Percentiles rank a stretch among this genome's conserved stretches.
phyloP scores from a whole-genome alignment of 805 yeast species.

The Metschnikowia noctiluminum region DNA sequence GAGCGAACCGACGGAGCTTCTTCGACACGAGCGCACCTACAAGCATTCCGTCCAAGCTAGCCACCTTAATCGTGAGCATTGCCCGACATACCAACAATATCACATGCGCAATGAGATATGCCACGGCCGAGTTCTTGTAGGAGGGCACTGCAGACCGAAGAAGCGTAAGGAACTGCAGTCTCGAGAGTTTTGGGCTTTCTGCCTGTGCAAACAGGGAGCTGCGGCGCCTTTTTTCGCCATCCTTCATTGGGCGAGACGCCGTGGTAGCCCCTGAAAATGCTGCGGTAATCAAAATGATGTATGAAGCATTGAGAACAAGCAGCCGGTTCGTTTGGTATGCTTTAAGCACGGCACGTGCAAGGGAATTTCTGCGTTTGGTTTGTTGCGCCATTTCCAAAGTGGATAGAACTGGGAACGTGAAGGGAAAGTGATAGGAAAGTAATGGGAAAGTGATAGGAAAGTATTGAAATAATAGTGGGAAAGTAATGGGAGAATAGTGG shows the following conservation, averaged over 20 bases:
- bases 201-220: constrained; percentile 9
- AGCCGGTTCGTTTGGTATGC: constrained; percentile 41
- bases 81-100: constrained; percentile 64
- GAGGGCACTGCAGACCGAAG: constrained; percentile 36
- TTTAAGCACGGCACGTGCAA: constrained; percentile 28
- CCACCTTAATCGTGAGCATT: constrained; percentile 72
- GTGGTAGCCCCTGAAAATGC: constrained; percentile 43
- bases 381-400: constrained; percentile 3
- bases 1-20: constrained; percentile 59
- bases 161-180: constrained; percentile 29
- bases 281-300: constrained; percentile 39
- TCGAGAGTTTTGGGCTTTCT: constrained; percentile 26
- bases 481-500: too few species aligned
- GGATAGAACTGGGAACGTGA: too few species aligned
- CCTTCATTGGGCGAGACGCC: constrained; percentile 15
- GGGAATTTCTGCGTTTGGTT: constrained; percentile 9
- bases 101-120: constrained; percentile 50
- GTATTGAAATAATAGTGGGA: too few species aligned
- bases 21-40: constrained; percentile 80
- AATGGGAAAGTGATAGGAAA: background rate
- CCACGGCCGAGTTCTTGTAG: constrained; percentile 25
- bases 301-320: constrained; percentile 38
- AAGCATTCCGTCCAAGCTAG: constrained; percentile 78
- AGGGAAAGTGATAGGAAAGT: too few species aligned
- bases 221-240: constrained; percentile 9